phyloP scores from a whole-genome alignment of 2,329 filamentous ascomycete genomes.

The Monosporascus sp. region DNA sequence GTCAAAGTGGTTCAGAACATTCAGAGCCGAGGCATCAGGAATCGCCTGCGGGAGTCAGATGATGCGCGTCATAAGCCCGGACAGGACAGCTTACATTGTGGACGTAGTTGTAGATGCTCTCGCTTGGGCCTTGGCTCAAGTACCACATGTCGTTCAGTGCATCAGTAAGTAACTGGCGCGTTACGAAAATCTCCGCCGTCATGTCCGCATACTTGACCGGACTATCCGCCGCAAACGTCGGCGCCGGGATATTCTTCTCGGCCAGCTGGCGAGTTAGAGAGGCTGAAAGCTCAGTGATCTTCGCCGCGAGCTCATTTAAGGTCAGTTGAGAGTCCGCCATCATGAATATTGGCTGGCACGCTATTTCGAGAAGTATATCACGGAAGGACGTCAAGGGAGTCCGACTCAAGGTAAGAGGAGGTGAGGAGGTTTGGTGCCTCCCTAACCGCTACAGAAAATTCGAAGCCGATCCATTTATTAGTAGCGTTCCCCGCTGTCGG shows the following conservation, averaged over 20 bases:
- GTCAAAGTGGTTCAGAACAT: conserved; percentile 45
- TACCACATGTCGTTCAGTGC: conserved; percentile 40
- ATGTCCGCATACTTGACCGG: conserved; percentile 35
- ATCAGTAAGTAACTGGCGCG: conserved; percentile 38
- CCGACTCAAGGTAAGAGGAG: neutral
- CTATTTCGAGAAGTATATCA: neutral
- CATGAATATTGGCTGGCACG: conserved; percentile 4
- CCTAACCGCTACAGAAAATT: too few relatives aligned
- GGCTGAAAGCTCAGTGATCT: conserved; percentile 38
- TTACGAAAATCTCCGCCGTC: conserved; percentile 36
- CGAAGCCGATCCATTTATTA: too few relatives aligned
- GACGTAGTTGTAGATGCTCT: conserved; percentile 42
- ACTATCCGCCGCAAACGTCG: conserved; percentile 38
- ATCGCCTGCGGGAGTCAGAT: conserved; percentile 27
- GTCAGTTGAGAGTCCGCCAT: conserved; percentile 30
- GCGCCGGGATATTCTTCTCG: conserved; percentile 35
- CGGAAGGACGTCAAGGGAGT: neutral
- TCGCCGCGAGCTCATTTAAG: conserved; percentile 37
- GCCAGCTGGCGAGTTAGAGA: conserved; percentile 34
- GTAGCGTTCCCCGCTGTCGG: neutral
- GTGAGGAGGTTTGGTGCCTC: too few relatives aligned
- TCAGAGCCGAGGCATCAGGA: conserved; percentile 38
- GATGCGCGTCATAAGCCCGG: neutral
- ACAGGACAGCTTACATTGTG: conserved; percentile 28
- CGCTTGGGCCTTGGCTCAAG: conserved; percentile 41